Conservation (phyloP, 2,329 filamentous ascomycete genomes). For the Gaeumannomyces tritici region DNA sequence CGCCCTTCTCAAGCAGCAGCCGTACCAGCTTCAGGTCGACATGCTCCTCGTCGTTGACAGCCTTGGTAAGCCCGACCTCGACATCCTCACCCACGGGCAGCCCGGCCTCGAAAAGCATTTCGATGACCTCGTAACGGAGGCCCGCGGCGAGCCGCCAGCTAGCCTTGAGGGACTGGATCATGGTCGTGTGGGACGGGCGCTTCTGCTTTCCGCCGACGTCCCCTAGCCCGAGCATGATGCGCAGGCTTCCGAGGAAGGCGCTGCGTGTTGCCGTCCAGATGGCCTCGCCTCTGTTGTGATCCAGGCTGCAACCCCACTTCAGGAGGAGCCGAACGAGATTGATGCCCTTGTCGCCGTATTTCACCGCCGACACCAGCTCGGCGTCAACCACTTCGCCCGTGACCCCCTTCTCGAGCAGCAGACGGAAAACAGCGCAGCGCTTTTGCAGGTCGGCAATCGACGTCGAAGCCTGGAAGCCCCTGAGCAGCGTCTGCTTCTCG, state of each 20-base stretch:
- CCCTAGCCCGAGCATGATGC: constrained; percentile 39
- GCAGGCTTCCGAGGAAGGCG: constrained; percentile 38
- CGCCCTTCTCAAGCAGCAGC: constrained; percentile 39
- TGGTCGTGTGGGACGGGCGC: constrained; percentile 34
- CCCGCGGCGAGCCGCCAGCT: constrained; percentile 40
- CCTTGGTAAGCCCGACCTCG: constrained; percentile 38
- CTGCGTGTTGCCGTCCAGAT: constrained; percentile 44
- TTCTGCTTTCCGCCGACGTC: constrained; percentile 30
- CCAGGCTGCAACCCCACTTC: constrained; percentile 40
- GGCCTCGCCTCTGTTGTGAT: constrained; percentile 44
- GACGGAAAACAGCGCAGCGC: constrained; percentile 37
- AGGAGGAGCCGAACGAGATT: constrained; percentile 41
- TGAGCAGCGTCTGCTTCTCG: constrained; percentile 32
- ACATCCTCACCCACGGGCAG: constrained; percentile 37
- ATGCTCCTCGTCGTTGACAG: constrained; percentile 39
- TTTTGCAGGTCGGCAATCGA: constrained; percentile 39
- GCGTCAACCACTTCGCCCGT: constrained; percentile 39
- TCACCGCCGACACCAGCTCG: constrained; percentile 41
- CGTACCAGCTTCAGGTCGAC: constrained; percentile 36
- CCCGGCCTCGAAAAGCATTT: constrained; percentile 42
- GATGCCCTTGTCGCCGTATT: constrained; percentile 38
- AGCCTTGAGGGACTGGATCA: constrained; percentile 41
- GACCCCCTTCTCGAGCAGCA: constrained; percentile 40
- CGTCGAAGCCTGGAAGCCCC: constrained; percentile 45
- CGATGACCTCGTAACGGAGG: constrained; percentile 35